Percentiles rank a stretch among this genome's conserved stretches.
Evolutionary conservation across 441 rosid species (phyloP).

Genomic region (Omphalea diandra): DNA sequence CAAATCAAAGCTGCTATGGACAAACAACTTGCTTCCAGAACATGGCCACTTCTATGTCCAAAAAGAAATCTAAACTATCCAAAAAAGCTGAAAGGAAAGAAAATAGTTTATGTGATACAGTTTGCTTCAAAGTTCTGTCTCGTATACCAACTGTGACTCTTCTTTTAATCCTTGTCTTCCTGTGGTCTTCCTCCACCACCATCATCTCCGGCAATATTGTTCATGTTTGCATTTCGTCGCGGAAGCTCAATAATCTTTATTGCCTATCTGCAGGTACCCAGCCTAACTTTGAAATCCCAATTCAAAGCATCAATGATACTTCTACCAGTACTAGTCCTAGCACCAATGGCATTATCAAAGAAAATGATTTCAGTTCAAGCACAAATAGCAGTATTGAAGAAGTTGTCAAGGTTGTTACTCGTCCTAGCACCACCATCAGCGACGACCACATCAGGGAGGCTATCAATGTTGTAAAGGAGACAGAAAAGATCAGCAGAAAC

Average conservation of each 20-base stretch:
- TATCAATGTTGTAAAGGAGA: constrained; percentile 13
- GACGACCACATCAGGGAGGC: constrained; percentile 16
- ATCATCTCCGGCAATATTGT: constrained; percentile 63
- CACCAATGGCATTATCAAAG: neutral
- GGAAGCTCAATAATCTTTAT: constrained; percentile 70
- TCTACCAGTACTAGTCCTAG: constrained; percentile 10
- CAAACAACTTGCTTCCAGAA: constrained; percentile 5
- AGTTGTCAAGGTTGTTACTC: neutral
- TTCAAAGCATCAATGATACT: constrained; percentile 23
- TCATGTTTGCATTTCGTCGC: constrained; percentile 70
- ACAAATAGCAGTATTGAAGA: neutral
- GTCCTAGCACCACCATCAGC: neutral
- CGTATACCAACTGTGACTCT: constrained; percentile 47
- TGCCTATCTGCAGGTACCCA: constrained; percentile 85
- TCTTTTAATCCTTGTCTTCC: constrained; percentile 43
- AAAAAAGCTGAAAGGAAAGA: constrained; percentile 33
- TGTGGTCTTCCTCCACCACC: constrained; percentile 80
- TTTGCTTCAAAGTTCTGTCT: constrained; percentile 36
- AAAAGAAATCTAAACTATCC: constrained; percentile 44
- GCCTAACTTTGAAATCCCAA: constrained; percentile 47
- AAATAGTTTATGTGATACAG: constrained; percentile 24
- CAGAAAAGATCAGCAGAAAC: constrained; percentile 15
- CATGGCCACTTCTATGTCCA: constrained; percentile 58
- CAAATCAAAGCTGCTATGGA: constrained; percentile 16
- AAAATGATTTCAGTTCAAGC: constrained; percentile 3